Evolutionary conservation across 2,329 filamentous ascomycete species (phyloP).

Genomic region (Aspergillus viridinutans): DNA sequence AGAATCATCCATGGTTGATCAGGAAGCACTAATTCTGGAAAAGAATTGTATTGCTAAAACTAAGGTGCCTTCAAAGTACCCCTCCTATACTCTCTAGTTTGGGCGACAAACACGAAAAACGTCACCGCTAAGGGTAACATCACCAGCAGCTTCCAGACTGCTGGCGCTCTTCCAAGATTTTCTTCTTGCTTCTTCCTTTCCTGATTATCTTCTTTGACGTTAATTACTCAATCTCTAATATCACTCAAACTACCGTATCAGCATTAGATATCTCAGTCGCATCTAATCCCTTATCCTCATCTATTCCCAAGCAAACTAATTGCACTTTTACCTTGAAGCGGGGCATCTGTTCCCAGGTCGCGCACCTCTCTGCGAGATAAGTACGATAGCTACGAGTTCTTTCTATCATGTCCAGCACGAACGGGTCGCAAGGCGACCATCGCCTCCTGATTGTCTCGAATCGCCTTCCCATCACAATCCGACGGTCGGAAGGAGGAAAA

Average conservation of each 20-base stretch:
- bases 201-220: constrained; percentile 1
- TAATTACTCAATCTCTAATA: not conserved
- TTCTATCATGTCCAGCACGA: constrained; percentile 4
- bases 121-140: not conserved
- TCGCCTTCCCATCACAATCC: constrained; percentile 89
- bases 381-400: not conserved
- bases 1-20: not conserved
- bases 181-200: not conserved
- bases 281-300: not conserved
- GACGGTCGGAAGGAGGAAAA: constrained; percentile 77
- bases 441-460: constrained; percentile 81
- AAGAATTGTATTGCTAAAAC: not conserved
- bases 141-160: not conserved
- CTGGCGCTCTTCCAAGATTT: not conserved
- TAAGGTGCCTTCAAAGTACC: not conserved
- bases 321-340: not conserved
- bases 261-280: not conserved
- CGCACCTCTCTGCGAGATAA: not conserved
- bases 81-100: not conserved
- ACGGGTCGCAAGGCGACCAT: constrained; percentile 17
- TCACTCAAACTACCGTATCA: not conserved
- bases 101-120: not conserved
- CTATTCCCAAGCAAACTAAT: not conserved
- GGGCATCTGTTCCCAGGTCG: not conserved
- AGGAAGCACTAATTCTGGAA: too few species aligned